A percentile compares a stretch with the other conserved stretches of the same genome.
Evolutionary conservation across 331 rosid genomes (phyloP).

Genomic region (Pyrus hybrid): DNA sequence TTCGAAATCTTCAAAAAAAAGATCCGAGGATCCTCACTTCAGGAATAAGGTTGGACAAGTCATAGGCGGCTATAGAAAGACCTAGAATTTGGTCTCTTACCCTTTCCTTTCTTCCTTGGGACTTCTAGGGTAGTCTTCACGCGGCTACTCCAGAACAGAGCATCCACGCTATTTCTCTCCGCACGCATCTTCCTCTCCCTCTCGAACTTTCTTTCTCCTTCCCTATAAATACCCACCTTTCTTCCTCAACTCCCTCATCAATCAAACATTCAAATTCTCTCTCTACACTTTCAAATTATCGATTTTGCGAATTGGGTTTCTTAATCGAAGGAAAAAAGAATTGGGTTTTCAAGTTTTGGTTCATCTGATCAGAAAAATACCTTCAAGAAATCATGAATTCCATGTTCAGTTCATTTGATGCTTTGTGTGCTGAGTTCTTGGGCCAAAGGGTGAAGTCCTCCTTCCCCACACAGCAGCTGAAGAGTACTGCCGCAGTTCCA

Average conservation of each 20-base stretch:
- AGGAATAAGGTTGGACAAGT: too few relatives aligned
- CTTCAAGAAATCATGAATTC: conserved; percentile 25
- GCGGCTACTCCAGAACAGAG: background rate
- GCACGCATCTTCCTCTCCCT: background rate
- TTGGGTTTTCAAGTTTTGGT: background rate
- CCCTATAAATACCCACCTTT: background rate
- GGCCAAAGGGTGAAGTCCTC: conserved; percentile 18
- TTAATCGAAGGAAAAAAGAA: background rate
- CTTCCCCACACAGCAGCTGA: background rate
- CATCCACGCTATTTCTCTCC: background rate
- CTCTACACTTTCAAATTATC: background rate
- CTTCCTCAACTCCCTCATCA: background rate
- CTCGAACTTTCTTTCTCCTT: background rate
- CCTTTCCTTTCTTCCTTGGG: too few relatives aligned
- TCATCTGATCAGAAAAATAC: background rate
- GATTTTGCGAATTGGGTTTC: background rate
- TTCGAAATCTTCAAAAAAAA: fast-evolving
- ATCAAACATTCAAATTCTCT: background rate
- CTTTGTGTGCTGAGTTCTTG: conserved; percentile 26
- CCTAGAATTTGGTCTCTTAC: too few relatives aligned
- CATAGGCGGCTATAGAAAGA: too few relatives aligned
- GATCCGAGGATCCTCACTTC: too few relatives aligned
- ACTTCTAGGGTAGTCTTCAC: background rate
- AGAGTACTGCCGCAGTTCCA: background rate
- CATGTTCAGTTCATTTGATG: conserved; percentile 41